Base-by-base conservation (phyloP, 805 yeast genomes). In the Ogataea chonburiensis region DNA sequence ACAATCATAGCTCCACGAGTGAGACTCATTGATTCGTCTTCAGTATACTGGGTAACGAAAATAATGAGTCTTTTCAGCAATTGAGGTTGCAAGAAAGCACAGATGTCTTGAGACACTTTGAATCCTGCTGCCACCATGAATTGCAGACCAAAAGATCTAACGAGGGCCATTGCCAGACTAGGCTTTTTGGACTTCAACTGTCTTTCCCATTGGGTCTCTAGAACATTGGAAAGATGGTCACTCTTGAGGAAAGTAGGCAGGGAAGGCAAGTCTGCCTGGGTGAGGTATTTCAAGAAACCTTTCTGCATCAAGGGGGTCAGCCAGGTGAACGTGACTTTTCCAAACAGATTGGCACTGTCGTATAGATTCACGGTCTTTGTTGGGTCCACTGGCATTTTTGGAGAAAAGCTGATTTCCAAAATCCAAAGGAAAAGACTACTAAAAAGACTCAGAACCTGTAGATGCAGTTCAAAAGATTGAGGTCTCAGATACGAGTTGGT, bases 71-170 rank as follows among this genome's bases (percentile, higher is more conserved):
- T 52, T 37, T 83, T 71, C 37, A 91, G 65, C 17, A 89, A 61
- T 52, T 86, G 96, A 0, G 98, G 98, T 61, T 87, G 95, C n/a
- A 73, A 70, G 55, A 85, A 87, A 0, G 93, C 85, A 37, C 89
- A 65, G n/a, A 72, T 46, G 64, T 93, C 98, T 58, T 86, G 91
- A 23, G 73, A 44, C 2, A 71, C 69, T 53, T 87, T 87, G 67
- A 81, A 87, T 5, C 72, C 37, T 34, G 87, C 94, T 7, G 88
- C 95, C 20, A 78, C 38, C 2, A 77, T 21, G 49, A 84, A 84
- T n/a, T 77, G 79, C 1, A 60, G 58, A 21, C 96, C 96, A 63
- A 86, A 89, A 1, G 95, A 77, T 43, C 65, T 65, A n/a, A 71
- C 49, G 17, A 93, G 47, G 0, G 95, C 86, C 26, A 29, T 22